Evolutionary conservation across 2,329 filamentous ascomycete species (phyloP).

Genomic region (Trichoderma gracile): DNA sequence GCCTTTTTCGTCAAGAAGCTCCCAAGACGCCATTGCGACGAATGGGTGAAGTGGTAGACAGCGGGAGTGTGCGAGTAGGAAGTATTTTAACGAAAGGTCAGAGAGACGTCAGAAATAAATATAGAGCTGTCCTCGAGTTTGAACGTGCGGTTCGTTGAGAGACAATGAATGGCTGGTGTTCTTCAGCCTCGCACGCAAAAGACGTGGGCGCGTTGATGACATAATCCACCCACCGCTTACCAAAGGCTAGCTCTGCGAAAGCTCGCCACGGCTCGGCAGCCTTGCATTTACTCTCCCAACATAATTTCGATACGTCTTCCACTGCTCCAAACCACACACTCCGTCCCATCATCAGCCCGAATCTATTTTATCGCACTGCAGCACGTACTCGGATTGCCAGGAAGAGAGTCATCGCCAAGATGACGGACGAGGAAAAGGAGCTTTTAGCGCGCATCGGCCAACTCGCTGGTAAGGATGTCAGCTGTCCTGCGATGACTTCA

Average conservation of each 20-base stretch:
- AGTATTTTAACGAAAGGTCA: too few relatives aligned
- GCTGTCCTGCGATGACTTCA: conserved; percentile 20
- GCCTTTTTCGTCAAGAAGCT: conserved; percentile 70
- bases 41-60: background rate
- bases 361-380: background rate
- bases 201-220: conserved; percentile 22
- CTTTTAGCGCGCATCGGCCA: conserved; percentile 56
- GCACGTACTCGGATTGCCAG: background rate
- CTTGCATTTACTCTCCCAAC: conserved; percentile 16
- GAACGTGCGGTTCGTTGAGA: background rate
- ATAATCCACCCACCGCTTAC: conserved; percentile 10
- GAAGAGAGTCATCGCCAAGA: conserved; percentile 28
- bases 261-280: background rate
- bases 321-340: background rate
- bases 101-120: too few relatives aligned
- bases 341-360: background rate
- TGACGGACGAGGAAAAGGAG: conserved; percentile 54
- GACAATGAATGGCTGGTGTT: background rate
- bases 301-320: conserved; percentile 1
- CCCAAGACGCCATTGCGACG: conserved; percentile 53
- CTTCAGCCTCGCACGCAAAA: conserved; percentile 15
- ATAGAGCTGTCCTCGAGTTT: background rate
- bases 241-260: background rate
- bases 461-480: conserved; percentile 47
- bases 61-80: too few relatives aligned